Conservation (phyloP, 2,329 filamentous ascomycete species). For the Tolypocladium tropicale region DNA sequence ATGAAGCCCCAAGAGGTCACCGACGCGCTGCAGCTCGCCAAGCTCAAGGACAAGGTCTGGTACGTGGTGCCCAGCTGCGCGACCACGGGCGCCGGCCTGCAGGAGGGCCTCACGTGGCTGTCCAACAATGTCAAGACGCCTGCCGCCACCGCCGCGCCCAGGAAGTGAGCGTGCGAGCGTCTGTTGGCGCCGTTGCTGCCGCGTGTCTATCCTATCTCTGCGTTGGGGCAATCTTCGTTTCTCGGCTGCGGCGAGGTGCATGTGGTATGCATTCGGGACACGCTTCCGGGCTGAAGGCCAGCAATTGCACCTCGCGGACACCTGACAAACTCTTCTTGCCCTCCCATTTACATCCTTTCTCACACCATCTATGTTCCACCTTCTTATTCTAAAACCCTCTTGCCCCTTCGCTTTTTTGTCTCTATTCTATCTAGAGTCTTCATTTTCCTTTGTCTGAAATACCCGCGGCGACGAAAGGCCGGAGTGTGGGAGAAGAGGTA, state of each 20-base stretch:
- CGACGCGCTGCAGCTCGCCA: constrained; percentile 63
- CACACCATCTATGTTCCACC: not conserved
- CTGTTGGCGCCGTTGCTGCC: not conserved
- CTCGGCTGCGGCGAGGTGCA: no score
- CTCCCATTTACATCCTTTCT: not conserved
- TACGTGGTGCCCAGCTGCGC: constrained; percentile 77
- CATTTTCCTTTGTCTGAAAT: constrained; percentile 5
- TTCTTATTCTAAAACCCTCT: not conserved
- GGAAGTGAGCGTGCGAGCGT: constrained; percentile 30
- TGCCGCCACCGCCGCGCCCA: constrained; percentile 43
- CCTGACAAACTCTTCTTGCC: no score
- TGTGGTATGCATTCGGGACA: no score
- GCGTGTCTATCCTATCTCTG: no score
- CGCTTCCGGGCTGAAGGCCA: no score
- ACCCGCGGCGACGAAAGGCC: constrained; percentile 2
- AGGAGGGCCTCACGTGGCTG: constrained; percentile 74
- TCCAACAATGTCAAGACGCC: constrained; percentile 82
- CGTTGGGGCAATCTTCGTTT: no score
- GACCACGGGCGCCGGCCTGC: constrained; percentile 68
- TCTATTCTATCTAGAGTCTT: not conserved
- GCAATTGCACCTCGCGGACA: no score
- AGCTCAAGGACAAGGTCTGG: constrained; percentile 77
- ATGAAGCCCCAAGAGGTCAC: constrained; percentile 75
- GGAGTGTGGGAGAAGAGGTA: not conserved
- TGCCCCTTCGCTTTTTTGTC: no score